Evolutionary conservation across 148 eudicot genomes (phyloP), one percentile per base, ranked within the genome.

Genomic region (Nepenthes gracilis): DNA sequence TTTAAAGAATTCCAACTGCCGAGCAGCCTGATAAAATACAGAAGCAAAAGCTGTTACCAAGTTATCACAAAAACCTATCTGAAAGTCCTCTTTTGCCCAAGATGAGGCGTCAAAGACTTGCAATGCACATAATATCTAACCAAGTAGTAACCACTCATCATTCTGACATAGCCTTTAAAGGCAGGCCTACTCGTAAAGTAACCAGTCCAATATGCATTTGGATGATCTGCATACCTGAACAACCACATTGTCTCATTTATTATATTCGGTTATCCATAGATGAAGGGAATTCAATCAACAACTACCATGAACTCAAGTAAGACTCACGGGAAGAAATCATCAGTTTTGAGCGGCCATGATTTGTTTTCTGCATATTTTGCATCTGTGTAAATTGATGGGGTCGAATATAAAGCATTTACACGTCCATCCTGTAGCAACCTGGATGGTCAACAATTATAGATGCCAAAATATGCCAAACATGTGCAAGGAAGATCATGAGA

Each of bases 131-230:
- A 50, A 61, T 45, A 23, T 47, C 67, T 67, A 59, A 86, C 93
- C 82, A 83, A 60, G 72, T 86, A 83, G 65, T 86, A 86, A 58
- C 81, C 73, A 63, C 93, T 83, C 88, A 83, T 69, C 70, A 59
- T 13, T 67, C 88, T 77, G 50, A 86, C 86, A 71, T 86, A 86
- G 47, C 86, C 81, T 70, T 86, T 86, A 33, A 86, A 75, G 32
- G 84, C 73, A 13, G 88, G 88, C 67, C 93, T 83, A 78, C 93
- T 86, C 36, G 93, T 79, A 68, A 86, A 86, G 72, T 83, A 86
- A 58, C 93, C 93, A n/a, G 93, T 86, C 93, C 93, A 86, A 65
- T 86, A 86, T 66, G 88, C 86, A 77, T 86, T 81, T 43, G 64
- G 71, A 38, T 59, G 77, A 74, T 86, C 94, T 52, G 88, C 94